Evolutionary conservation across 441 rosid genomes (phyloP), one percentile per base, ranked within the genome.

Genomic region (Gossypium armourianum): DNA sequence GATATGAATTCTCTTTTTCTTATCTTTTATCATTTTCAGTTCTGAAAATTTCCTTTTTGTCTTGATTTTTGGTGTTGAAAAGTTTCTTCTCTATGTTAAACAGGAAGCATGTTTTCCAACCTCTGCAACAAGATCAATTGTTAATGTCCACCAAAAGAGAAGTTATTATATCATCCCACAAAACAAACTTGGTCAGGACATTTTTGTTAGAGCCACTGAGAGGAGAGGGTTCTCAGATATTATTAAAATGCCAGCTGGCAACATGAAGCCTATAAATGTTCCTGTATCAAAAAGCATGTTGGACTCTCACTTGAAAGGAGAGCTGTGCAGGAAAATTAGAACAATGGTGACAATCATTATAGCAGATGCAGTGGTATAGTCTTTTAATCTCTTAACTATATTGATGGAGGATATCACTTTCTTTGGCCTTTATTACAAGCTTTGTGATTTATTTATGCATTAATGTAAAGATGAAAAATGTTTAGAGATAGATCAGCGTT

Each of bases 121-220:
- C 74, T 74, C 76, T 77, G 82, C 83, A 73, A 83, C 84, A 78
- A 84, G 76, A 75, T 86, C 96, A 49, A 72, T 85, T 75, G 78
- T 84, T 70, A 92, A 87, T 70, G 81, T 88, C 72, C 96, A 86
- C 81, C 91, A 89, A 72, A 89, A 76, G 86, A 87, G 81, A 81
- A 86, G 83, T 75, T 89, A 88, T 81, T 92, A 78, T 67, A 86
- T 95, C 79, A 82, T 92, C 75, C 97, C 98, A 32, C 89, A 86
- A 77, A 95, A 95, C 84, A 90, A 90, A 82, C 93, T 95, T 79
- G 99, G 98, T 71, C 91, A 85, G 80, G 99, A 95, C 76, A 89
- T 95, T 78, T 92, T 84, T 77, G 82, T 95, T 55, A 87, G 95
- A 66, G 86, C 91, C 61, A 80, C 86, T 32, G 93, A 92, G 81